Conservation (phyloP, 768 basidiomycete species). For the Suillus decipiens region DNA sequence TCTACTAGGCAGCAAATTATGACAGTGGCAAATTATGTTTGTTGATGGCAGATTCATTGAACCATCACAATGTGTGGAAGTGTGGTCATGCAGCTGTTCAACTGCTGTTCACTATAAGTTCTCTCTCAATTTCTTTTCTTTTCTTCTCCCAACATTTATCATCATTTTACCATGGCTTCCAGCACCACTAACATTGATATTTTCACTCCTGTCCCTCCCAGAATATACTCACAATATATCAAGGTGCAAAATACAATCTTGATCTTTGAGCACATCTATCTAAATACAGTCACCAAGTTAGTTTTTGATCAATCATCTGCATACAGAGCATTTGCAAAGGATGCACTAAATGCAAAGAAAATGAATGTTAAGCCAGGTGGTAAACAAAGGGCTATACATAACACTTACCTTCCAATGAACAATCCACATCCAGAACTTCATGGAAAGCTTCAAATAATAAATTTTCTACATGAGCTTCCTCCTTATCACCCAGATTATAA, state of each 20-base stretch:
- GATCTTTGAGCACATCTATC: slow-evolving; percentile 26
- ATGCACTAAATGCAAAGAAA: slow-evolving; percentile 28
- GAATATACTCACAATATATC: slow-evolving; percentile 15
- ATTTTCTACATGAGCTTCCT: background rate
- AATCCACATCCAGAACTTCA: slow-evolving; percentile 14
- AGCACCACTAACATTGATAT: no score
- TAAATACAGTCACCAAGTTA: slow-evolving; percentile 19
- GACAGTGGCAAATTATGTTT: no score
- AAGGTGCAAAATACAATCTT: slow-evolving; percentile 17
- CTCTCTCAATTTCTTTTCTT: no score
- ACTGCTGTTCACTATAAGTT: no score
- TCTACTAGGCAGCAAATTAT: no score
- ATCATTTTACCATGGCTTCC: no score
- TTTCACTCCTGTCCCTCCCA: no score
- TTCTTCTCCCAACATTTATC: no score
- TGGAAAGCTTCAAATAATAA: slow-evolving; percentile 13
- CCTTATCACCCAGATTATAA: background rate
- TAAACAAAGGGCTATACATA: slow-evolving; percentile 17
- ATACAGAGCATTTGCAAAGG: slow-evolving; percentile 24
- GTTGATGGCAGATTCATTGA: no score
- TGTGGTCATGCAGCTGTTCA: no score
- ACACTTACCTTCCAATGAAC: slow-evolving; percentile 20
- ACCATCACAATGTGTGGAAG: no score
- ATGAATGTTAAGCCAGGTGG: slow-evolving; percentile 30
- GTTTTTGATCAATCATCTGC: slow-evolving; percentile 31